A percentile compares a stretch with the other conserved stretches of the same genome.
These are phyloP conservation scores for Discostella pseudostelligera DNA, from an alignment of 108 stramenopile genomes.

Conservation along the genomic window DNA sequence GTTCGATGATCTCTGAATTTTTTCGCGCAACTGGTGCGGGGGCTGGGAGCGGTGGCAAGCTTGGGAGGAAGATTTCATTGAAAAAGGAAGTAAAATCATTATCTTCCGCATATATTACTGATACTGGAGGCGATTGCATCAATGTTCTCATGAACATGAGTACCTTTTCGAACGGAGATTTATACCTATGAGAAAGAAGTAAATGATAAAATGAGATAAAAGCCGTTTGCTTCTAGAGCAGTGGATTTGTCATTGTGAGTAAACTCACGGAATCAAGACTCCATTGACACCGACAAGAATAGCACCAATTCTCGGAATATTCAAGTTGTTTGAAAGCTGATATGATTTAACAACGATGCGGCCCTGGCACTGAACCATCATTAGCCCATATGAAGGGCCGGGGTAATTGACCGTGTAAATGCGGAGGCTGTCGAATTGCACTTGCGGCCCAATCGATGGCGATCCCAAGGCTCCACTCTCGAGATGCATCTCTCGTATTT, in stretches of 20 bases:
- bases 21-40: too few species aligned
- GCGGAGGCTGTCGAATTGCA: constrained; percentile 11
- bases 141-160: constrained; percentile 22
- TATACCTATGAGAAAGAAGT: not conserved
- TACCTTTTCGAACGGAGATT: constrained; percentile 13
- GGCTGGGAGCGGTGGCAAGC: not conserved
- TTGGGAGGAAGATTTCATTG: constrained; percentile 18
- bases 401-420: constrained; percentile 16
- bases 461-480: constrained; percentile 1
- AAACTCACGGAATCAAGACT: constrained; percentile 17
- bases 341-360: constrained; percentile 44
- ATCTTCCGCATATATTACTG: constrained; percentile 36
- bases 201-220: not conserved
- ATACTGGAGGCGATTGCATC: constrained; percentile 12
- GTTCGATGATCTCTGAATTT: too few species aligned
- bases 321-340: not conserved
- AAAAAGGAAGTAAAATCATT: constrained; percentile 34
- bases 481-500: constrained; percentile 5
- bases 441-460: constrained; percentile 9
- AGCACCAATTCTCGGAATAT: constrained; percentile 49
- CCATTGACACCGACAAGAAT: constrained; percentile 62
- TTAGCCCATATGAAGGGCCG: constrained; percentile 18
- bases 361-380: constrained; percentile 42
- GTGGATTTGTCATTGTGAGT: not conserved
- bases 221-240: not conserved